Base-by-base conservation (phyloP, 164 flowering plant species). In the Vitis rupestris region DNA sequence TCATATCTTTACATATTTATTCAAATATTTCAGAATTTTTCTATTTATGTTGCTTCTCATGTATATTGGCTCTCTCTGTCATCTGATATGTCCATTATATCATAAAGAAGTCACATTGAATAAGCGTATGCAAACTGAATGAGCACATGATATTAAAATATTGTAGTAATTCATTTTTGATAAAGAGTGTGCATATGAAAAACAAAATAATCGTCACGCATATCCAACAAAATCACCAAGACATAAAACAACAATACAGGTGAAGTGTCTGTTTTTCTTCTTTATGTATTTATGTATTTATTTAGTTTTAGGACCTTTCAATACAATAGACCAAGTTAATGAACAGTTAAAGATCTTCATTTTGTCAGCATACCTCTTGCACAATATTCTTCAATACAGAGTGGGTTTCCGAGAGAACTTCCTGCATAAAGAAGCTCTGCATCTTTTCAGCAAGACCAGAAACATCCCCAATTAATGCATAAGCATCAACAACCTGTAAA, bases 401-500 rank as follows among this genome's bases (percentile, higher is more conserved):
- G 71, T 93, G 97, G 48, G 94, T 90, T 82, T 92, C 94, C 63
- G 97, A 85, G 8, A 96, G 83, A 76, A 96, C 90, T 81, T 93
- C 99, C 79, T 96, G 98, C 97, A 92, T 88, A 69, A 92, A 96
- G 80, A 87, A 90, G 83, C 98, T 96, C 60, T 93, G 98, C 67
- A 96, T 85, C 81, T 96, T 93, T 72, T 96, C 99, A 75, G 94
- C 93, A 74, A 96, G 97, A 75, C 98, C 99, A 78, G 93, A 72
- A 52, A 84, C 78, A 79, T 95, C 99, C 65, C 97, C 99, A 52
- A 95, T 91, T 59, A 95, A 81, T 27, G 99, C 96, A 88, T 93
- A 93, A 23, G 99, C 97, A 80, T 95, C 99, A 73, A 95, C 82
- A 55, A 93, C 99, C 99, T 94, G 83, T 56, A 78, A 58, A 81